Base-by-base conservation (phyloP, 192 early-diverging fungal genomes). In the Backusella morwellensis region DNA sequence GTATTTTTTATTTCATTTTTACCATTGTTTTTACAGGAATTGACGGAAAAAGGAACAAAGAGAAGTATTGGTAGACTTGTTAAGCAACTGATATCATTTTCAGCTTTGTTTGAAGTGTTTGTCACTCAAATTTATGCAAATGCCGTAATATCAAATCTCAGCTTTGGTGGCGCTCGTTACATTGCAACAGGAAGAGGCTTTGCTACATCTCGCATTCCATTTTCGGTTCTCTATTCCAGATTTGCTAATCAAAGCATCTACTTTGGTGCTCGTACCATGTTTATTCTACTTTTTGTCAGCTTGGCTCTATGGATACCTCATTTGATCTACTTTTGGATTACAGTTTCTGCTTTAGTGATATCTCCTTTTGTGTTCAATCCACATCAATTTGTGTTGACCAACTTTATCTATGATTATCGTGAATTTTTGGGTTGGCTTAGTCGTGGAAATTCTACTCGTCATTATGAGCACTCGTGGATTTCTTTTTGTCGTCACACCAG, bases 301-400 rank as follows among this genome's bases (percentile, higher is more conserved):
- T 84, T 91, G 47, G 80, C 85, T 9, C 81, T 90, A 72, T 86
- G 86, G 85, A 84, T 86, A 76, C 85, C 85, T 74, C 90, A 89
- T 0, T 77, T 93, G 76, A 80, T 90, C 52, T 93, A 91, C 75
- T 91, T 93, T 71, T 92, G 91, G 92, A 81, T 91, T 21, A 90
- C 87, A 72, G 90, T 91, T 29, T 80, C 88, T 8, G 85, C 91
- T 15, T 83, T 93, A 36, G 68, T 88, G 52, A 78, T 93, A 11
- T 88, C 91, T 23, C 91, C 92, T 41, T 93, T 92, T 79, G 76
- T 93, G 52, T 93, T 91, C 84, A 93, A 93, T 66, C 92, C 92
- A 38, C 92, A 92, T 69, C 92, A 93, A 82, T 92, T 93, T 68
- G 86, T 86, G 29, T 73, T 92, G 68, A 86, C 82, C 0, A 86